Evolutionary conservation across 2,329 filamentous ascomycete genomes (phyloP).

Genomic region (Gremmenia infestans): DNA sequence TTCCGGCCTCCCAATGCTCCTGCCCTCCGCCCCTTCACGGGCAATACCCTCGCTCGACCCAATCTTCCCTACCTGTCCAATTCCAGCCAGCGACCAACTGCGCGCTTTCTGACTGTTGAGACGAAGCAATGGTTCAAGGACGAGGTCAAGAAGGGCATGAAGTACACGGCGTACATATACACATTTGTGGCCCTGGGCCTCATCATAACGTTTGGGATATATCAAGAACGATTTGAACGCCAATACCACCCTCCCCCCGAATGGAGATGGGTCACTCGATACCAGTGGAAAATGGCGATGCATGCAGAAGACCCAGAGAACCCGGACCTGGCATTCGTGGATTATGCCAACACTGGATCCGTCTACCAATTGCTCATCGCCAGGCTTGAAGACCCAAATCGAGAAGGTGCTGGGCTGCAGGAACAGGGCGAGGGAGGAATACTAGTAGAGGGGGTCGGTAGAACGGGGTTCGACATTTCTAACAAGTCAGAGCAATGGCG

Average conservation of each 20-base stretch:
- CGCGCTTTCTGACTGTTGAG: constrained; percentile 75
- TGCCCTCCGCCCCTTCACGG: constrained; percentile 49
- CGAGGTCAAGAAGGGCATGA: constrained; percentile 64
- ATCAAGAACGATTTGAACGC: constrained; percentile 71
- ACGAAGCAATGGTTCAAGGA: constrained; percentile 64
- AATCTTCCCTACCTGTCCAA: constrained; percentile 59
- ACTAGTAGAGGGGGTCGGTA: constrained; percentile 49
- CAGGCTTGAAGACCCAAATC: constrained; percentile 62
- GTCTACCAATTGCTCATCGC: constrained; percentile 55
- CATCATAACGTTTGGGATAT: constrained; percentile 58
- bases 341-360: constrained; percentile 65
- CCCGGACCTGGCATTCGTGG: constrained; percentile 25
- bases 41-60: constrained; percentile 49
- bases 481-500: constrained; percentile 77
- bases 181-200: constrained; percentile 55
- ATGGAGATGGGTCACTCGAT: constrained; percentile 67
- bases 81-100: constrained; percentile 35
- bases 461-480: constrained; percentile 34
- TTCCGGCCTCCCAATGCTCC: constrained; percentile 32
- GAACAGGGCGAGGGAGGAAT: constrained; percentile 48
- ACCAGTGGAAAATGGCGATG: constrained; percentile 43
- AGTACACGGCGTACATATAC: constrained; percentile 63
- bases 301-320: constrained; percentile 18
- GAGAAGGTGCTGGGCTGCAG: constrained; percentile 62
- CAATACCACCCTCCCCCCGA: constrained; percentile 76